Percentiles rank a stretch among this genome's conserved stretches.
phyloP scores from a whole-genome alignment of 148 eudicot genomes.

The Camellia lanceoleosa region DNA sequence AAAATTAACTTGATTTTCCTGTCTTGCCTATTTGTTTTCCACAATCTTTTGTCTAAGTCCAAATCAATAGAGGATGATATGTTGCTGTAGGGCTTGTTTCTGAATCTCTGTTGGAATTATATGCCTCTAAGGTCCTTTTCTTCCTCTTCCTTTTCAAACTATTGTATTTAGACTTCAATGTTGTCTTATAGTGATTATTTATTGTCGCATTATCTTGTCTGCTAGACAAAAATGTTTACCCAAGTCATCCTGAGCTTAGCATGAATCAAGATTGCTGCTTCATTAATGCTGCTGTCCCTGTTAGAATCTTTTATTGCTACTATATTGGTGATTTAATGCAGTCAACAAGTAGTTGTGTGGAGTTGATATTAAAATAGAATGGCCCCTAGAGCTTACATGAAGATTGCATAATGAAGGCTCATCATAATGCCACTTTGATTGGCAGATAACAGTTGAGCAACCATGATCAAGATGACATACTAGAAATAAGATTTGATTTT shows the following conservation, averaged over 20 bases:
- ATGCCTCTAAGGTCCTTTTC: too few species aligned
- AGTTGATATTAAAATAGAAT: background rate
- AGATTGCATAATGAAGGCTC: too few species aligned
- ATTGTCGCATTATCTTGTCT: background rate
- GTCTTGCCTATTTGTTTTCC: too few species aligned
- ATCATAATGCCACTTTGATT: background rate
- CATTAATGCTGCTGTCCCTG: background rate
- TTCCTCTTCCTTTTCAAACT: too few species aligned
- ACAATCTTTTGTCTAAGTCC: too few species aligned
- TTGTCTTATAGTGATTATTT: too few species aligned
- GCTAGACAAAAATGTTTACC: background rate
- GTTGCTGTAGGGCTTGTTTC: too few species aligned
- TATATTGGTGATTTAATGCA: background rate
- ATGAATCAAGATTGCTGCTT: background rate
- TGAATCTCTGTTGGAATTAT: too few species aligned
- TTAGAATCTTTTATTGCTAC: background rate
- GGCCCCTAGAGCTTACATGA: background rate
- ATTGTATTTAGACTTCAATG: too few species aligned
- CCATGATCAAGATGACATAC: background rate
- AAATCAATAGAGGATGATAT: too few species aligned
- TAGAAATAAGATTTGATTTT: background rate
- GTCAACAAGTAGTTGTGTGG: background rate
- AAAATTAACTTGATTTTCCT: too few species aligned
- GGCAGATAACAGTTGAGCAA: background rate
- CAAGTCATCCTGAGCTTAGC: background rate